phyloP scores from a whole-genome alignment of 352 stramenopile species.

The Phytophthora megakarya region DNA sequence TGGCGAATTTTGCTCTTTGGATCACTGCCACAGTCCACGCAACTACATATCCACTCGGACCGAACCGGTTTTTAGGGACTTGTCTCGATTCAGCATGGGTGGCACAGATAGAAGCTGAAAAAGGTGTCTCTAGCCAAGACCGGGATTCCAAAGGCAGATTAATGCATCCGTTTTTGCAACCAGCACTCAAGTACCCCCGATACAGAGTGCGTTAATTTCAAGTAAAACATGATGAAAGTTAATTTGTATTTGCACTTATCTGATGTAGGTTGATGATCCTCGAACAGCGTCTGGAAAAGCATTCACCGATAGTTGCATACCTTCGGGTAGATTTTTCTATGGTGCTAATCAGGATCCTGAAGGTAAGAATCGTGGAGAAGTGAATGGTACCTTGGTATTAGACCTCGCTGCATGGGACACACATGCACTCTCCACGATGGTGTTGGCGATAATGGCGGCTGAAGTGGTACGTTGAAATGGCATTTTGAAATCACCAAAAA shows the following conservation, averaged over 20 bases:
- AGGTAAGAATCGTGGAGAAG: conserved; percentile 11
- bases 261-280: conserved; percentile 35
- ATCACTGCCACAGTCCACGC: neutral
- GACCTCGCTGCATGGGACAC: conserved; percentile 50
- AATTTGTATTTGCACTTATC: no score
- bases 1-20: neutral
- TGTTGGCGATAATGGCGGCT: conserved; percentile 49
- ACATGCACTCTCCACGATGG: conserved; percentile 40
- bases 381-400: conserved; percentile 37
- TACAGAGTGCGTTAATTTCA: conserved; percentile 18
- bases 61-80: conserved; percentile 55
- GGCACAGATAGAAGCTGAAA: conserved; percentile 25
- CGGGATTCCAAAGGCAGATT: conserved; percentile 40
- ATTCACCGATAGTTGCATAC: conserved; percentile 21
- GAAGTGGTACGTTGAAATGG: neutral
- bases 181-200: conserved; percentile 37
- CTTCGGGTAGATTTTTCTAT: conserved; percentile 19
- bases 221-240: neutral
- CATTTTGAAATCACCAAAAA: neutral
- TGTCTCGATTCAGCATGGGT: conserved; percentile 55
- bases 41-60: conserved; percentile 17
- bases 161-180: conserved; percentile 47
- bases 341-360: conserved; percentile 26
- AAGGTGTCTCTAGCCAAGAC: conserved; percentile 27
- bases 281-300: conserved; percentile 15